Percentiles rank a stretch among this genome's conserved stretches.
These are phyloP conservation scores for Mycena indigotica DNA, from an alignment of 768 basidiomycete genomes.

Conservation along the genomic window DNA sequence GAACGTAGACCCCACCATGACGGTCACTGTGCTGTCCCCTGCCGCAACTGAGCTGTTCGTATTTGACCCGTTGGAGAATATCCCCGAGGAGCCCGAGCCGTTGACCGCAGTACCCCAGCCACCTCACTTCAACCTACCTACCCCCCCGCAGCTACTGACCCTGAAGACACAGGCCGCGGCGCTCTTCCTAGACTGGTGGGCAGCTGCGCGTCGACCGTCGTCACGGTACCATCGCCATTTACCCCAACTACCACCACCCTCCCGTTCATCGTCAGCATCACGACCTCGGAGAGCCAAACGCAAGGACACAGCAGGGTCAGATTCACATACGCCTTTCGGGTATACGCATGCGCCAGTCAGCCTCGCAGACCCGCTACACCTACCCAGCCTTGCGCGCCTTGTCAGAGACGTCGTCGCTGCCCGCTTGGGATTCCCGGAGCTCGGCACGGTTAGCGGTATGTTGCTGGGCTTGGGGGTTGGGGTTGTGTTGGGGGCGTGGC, in stretches of 20 bases:
- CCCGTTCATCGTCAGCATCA: neutral
- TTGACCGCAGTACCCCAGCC: neutral
- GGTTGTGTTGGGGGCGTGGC: constrained; percentile 1
- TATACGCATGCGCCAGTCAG: neutral
- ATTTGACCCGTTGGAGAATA: neutral
- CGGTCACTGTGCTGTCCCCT: too few relatives aligned
- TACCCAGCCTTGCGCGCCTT: constrained; percentile 8
- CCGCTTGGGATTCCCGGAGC: neutral
- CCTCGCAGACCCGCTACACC: constrained; percentile 11
- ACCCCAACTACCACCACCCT: neutral
- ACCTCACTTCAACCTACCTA: neutral
- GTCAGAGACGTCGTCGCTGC: neutral
- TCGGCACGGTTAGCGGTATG: neutral
- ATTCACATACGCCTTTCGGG: too few relatives aligned
- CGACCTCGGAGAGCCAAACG: too few relatives aligned
- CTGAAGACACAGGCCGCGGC: neutral
- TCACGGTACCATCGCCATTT: neutral
- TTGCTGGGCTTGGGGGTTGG: constrained; percentile 5
- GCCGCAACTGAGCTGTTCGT: too few relatives aligned
- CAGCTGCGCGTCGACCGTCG: neutral
- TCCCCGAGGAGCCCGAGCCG: neutral
- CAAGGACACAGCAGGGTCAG: too few relatives aligned
- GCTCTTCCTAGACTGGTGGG: constrained; percentile 1
- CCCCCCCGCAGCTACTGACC: neutral
- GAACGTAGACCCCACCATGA: too few relatives aligned